Conservation (phyloP, 441 rosid genomes). For the Gossypium gossypioides region DNA sequence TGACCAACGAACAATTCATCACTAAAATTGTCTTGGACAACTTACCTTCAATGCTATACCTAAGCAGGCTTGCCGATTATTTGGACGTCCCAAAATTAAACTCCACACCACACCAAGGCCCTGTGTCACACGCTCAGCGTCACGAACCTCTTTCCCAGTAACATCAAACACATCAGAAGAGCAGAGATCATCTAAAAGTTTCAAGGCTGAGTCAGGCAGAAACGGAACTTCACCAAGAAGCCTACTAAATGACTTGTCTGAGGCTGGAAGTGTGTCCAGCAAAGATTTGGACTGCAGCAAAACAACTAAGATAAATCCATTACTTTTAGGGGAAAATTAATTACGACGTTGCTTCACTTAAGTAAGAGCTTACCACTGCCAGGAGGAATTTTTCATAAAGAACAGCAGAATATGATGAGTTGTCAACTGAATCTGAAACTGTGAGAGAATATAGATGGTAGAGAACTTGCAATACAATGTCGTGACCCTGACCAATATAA, state of each 20-base stretch:
- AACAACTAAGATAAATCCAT: conserved; percentile 25
- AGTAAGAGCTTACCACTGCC: conserved; percentile 58
- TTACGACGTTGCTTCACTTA: conserved; percentile 12
- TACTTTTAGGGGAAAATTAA: conserved; percentile 11
- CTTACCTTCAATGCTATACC: conserved; percentile 84
- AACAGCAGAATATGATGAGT: conserved; percentile 42
- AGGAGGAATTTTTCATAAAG: conserved; percentile 76
- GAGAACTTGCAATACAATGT: conserved; percentile 74
- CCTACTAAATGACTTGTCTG: conserved; percentile 92
- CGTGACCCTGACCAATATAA: conserved; percentile 71
- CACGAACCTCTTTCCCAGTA: conserved; percentile 58
- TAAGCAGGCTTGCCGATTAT: conserved; percentile 76
- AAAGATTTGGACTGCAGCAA: conserved; percentile 72
- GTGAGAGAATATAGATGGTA: conserved; percentile 75
- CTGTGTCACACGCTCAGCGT: conserved; percentile 92
- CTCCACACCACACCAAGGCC: conserved; percentile 99
- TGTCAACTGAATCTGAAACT: conserved; percentile 38
- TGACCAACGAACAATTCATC: conserved; percentile 4
- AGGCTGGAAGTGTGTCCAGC: conserved; percentile 81
- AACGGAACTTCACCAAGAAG: conserved; percentile 93
- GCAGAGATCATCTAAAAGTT: conserved; percentile 80
- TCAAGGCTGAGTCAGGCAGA: conserved; percentile 69
- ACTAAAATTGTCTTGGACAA: conserved; percentile 8
- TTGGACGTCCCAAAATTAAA: conserved; percentile 90
- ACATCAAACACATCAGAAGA: conserved; percentile 51